Base-by-base conservation (phyloP, 192 early-diverging fungal species). In the Rhizophagus sp. region DNA sequence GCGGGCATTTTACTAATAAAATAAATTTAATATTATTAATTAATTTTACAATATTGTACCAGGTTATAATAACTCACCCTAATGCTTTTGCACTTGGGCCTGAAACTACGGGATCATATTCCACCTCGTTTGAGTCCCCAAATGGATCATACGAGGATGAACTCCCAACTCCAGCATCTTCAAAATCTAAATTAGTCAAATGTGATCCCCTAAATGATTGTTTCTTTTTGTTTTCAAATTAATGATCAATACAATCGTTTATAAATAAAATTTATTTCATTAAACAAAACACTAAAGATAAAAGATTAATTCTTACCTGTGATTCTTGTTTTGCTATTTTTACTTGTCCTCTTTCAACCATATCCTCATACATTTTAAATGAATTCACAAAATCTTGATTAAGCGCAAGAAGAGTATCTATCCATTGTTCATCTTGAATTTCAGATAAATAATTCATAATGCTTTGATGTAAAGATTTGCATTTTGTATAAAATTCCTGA, bases 401-500 rank as follows among this genome's bases (percentile, higher is more conserved):
- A 68, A 86, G 84, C 0, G 84, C 81, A 67, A 90, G 52, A 11
- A 90, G 73, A 2, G 85, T 81, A 39, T 87, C 88, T 66, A 90
- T 80, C 82, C 82, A 83, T 67, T 86, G 82, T 69, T 86, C 85
- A 62, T 86, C 85, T 52, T 82, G 82, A 76, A 83, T 79, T 44
- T 86, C 85, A 24, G 82, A 82, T n/a, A 86, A 76, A 39, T 90
- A 83, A 27, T 76, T 71, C 63, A 78, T 80, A 65, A 90, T 80
- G 27, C 79, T 81, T 50, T 81, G 82, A 65, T 88, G 87, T 17
- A 85, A 70, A 19, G 76, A 74, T 69, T 84, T 72, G 70, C 87
- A 88, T 72, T 90, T 90, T 30, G 77, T 79, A 69, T 88, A 84
- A 75, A 90, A 90, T 75, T 90, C 88, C 87, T 88, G 84, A 39